Evolutionary conservation across 345 rosid species (phyloP).

Genomic region (sweet orange (Citrus sinensis)): DNA sequence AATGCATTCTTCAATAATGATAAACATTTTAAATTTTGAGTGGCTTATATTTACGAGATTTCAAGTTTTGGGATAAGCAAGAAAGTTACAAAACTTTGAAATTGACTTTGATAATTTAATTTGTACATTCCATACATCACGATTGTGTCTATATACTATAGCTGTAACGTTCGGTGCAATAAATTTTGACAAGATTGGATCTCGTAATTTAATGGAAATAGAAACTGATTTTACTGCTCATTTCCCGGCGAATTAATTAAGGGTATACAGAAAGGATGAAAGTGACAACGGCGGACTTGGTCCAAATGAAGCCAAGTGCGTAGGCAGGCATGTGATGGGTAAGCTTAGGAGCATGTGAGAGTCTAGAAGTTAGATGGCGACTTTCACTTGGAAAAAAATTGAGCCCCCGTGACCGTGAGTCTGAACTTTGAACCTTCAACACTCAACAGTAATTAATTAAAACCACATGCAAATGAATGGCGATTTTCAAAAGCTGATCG

Average conservation of each 20-base stretch:
- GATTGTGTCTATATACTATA: not conserved
- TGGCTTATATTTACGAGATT: too few relatives aligned
- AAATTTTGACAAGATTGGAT: not conserved
- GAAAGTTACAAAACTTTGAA: not conserved
- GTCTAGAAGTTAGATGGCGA: slow-evolving; percentile 5
- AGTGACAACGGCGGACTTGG: slow-evolving; percentile 12
- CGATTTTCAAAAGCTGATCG: not conserved
- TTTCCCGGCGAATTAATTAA: not conserved
- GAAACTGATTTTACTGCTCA: slow-evolving; percentile 1
- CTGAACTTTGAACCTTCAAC: too few relatives aligned
- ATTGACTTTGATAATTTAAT: not conserved
- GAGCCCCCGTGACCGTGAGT: not conserved
- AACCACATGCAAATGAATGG: not conserved
- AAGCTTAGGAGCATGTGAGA: slow-evolving; percentile 9
- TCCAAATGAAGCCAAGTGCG: slow-evolving; percentile 8
- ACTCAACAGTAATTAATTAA: not conserved
- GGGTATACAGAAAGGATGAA: slow-evolving; percentile 5
- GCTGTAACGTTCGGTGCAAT: not conserved
- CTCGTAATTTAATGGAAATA: not conserved
- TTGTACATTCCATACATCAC: not conserved
- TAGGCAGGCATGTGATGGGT: not conserved
- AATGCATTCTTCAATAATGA: too few relatives aligned
- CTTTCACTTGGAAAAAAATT: slow-evolving; percentile 7
- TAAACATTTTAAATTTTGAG: too few relatives aligned
- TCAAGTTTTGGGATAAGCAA: not conserved